phyloP scores from a whole-genome alignment of 129 eudicot species.

The Escallonia herrerae region DNA sequence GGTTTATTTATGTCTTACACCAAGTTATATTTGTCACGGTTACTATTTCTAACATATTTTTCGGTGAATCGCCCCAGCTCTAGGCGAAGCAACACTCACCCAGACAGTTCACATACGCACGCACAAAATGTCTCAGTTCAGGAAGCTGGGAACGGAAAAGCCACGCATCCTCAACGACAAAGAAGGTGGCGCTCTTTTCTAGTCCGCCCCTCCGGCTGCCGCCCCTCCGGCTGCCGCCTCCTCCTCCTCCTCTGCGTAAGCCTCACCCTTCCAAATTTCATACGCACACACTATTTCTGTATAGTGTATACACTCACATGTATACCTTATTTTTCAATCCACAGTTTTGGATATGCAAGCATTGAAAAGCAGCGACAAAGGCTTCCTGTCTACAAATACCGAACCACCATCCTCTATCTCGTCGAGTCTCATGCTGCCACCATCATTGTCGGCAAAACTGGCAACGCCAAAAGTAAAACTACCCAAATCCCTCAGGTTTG shows the following conservation, averaged over 20 bases:
- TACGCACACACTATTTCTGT: too few relatives aligned
- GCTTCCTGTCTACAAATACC: constrained; percentile 72
- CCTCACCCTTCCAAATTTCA: background rate
- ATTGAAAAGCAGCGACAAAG: constrained; percentile 70
- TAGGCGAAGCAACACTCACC: too few relatives aligned
- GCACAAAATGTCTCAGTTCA: constrained; percentile 83
- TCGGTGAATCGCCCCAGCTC: too few relatives aligned
- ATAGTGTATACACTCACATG: background rate
- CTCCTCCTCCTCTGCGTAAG: constrained; percentile 52
- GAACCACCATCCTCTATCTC: constrained; percentile 52
- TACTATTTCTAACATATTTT: too few relatives aligned
- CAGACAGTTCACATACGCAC: too few relatives aligned
- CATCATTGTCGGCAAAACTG: constrained; percentile 85
- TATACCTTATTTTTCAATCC: background rate
- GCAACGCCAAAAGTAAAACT: constrained; percentile 92
- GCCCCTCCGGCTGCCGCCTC: too few relatives aligned
- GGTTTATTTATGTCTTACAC: too few relatives aligned
- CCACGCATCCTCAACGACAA: constrained; percentile 84
- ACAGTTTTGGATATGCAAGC: constrained; percentile 48
- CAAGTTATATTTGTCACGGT: too few relatives aligned
- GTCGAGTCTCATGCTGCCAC: constrained; percentile 85
- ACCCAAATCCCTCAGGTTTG: constrained; percentile 98
- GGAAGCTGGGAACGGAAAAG: constrained; percentile 79
- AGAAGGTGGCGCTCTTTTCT: constrained; percentile 90
- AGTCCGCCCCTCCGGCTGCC: constrained; percentile 51